Base-by-base conservation (phyloP, 2,329 filamentous ascomycete species). In the Furcasterigmium sp. region DNA sequence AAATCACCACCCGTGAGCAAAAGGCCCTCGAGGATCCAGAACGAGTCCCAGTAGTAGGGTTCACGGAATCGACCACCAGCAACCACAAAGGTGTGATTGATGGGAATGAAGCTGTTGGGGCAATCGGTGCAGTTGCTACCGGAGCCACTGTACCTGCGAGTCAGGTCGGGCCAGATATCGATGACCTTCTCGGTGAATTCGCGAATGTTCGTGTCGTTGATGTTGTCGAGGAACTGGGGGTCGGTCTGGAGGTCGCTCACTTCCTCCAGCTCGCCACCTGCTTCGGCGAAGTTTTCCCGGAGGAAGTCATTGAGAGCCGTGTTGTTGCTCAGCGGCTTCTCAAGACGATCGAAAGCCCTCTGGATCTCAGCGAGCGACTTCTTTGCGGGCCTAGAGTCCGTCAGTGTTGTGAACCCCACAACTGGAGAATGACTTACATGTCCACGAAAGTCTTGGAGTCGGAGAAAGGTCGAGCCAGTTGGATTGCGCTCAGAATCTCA, bases 391-490 rank as follows among this genome's bases (percentile, higher is more conserved):
- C 76, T 80, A 18, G n/a, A 17, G 41, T 23, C 18, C 28, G 30
- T 41, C 47, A 45, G 49, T 46, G 32, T 18, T 28, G 25, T 13
- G n/a, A 19, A 19, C 15, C 6, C 10, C 41, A 20, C 32, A 3
- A 18, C 2, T 32, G 15, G 9, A 18, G 17, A 21, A 4, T 18
- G 23, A 62, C 68, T 64, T 64, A 80, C 77, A 84, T 79, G 56
- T 86, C 82, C 35, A 85, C 82, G 56, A 84, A 85, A 1, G 80
- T 84, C 69, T 85, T 86, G 46, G 80, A 85, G 62, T 85, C 82
- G 13, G 68, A 62, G 51, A 85, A 85, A 1, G 81, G 81, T 19
- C 65, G 67, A 3, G 82, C 82, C 9, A 85, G 66, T 63, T 85
- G 73, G 38, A 86, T 74, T 48, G 78, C 69, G 46, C 72, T 68